Conservation (phyloP, 2,329 filamentous ascomycete species). For the Venturia carpophila region DNA sequence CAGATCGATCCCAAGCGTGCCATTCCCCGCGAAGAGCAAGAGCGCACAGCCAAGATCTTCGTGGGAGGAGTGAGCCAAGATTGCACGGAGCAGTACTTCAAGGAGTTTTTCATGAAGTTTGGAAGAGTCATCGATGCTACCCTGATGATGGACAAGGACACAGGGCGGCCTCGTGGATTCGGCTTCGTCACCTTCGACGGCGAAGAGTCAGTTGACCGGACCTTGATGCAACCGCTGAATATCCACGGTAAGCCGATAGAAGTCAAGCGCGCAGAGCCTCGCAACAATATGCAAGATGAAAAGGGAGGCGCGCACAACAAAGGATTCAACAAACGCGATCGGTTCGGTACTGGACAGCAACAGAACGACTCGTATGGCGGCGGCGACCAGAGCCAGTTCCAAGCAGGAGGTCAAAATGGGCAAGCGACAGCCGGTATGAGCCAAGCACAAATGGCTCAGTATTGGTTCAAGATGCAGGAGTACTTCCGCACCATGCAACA, state of each 20-base stretch:
- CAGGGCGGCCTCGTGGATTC: slow-evolving; percentile 89
- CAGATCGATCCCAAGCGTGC: slow-evolving; percentile 97
- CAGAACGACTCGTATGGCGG: slow-evolving; percentile 27
- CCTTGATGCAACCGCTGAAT: slow-evolving; percentile 73
- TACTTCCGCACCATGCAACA: slow-evolving; percentile 95
- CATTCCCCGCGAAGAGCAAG: slow-evolving; percentile 94
- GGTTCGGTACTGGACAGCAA: slow-evolving; percentile 39
- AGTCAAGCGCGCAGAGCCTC: slow-evolving; percentile 94
- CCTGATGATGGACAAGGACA: slow-evolving; percentile 99
- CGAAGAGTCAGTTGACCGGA: slow-evolving; percentile 88
- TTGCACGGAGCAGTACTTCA: slow-evolving; percentile 91
- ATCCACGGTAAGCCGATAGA: slow-evolving; percentile 96
- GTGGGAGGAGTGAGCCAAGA: slow-evolving; percentile 97
- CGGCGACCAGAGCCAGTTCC: slow-evolving; percentile 41
- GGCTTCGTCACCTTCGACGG: slow-evolving; percentile 98
- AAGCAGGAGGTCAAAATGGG: slow-evolving; percentile 27
- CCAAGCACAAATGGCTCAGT: slow-evolving; percentile 95
- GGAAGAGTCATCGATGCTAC: slow-evolving; percentile 94
- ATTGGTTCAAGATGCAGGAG: slow-evolving; percentile 97
- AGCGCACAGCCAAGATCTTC: slow-evolving; percentile 97
- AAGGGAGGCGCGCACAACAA: slow-evolving; percentile 36
- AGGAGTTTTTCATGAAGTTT: slow-evolving; percentile 93
- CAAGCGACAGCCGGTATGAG: slow-evolving; percentile 60
- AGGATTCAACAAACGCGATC: slow-evolving; percentile 27
- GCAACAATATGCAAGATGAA: slow-evolving; percentile 88